These are phyloP conservation scores for Firmiana major DNA, from an alignment of 345 rosid genomes.

Conservation along the genomic window DNA sequence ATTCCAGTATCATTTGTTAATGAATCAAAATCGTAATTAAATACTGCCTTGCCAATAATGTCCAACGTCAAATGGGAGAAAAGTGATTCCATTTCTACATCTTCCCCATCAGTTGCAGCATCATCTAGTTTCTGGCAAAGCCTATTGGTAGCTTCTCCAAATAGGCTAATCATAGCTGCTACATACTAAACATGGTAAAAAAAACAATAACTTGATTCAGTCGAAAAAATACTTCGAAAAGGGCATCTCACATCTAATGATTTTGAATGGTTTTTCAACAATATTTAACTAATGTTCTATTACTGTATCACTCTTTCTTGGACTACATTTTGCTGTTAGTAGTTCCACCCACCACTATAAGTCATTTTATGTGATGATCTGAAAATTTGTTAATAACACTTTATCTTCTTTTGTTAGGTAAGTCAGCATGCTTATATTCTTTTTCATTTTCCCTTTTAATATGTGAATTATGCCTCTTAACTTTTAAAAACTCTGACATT, in stretches of 20 bases:
- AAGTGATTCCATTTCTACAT: conserved; percentile 93
- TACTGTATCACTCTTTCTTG: conserved; percentile 2
- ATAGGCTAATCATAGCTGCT: conserved; percentile 82
- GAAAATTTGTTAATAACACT: too few relatives aligned
- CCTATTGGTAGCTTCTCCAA: conserved; percentile 80
- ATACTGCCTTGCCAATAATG: conserved; percentile 91
- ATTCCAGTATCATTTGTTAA: conserved; percentile 90
- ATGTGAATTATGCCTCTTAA: background rate
- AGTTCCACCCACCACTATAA: background rate
- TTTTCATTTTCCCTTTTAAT: background rate
- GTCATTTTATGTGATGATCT: background rate
- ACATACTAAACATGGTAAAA: conserved; percentile 54
- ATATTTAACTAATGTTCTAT: background rate
- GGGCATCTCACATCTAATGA: background rate
- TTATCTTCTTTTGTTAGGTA: background rate
- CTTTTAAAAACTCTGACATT: background rate
- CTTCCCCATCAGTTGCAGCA: conserved; percentile 78
- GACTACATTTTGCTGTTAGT: background rate
- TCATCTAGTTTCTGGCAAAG: conserved; percentile 76
- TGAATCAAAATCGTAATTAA: conserved; percentile 92
- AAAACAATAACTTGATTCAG: background rate
- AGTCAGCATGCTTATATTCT: background rate
- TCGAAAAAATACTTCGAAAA: background rate
- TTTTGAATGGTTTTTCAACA: background rate
- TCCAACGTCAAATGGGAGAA: conserved; percentile 94